A percentile compares a stretch with the other conserved stretches of the same genome.
Evolutionary conservation across 2,329 filamentous ascomycete genomes (phyloP).

Genomic region (Calonectria multiphialidica): DNA sequence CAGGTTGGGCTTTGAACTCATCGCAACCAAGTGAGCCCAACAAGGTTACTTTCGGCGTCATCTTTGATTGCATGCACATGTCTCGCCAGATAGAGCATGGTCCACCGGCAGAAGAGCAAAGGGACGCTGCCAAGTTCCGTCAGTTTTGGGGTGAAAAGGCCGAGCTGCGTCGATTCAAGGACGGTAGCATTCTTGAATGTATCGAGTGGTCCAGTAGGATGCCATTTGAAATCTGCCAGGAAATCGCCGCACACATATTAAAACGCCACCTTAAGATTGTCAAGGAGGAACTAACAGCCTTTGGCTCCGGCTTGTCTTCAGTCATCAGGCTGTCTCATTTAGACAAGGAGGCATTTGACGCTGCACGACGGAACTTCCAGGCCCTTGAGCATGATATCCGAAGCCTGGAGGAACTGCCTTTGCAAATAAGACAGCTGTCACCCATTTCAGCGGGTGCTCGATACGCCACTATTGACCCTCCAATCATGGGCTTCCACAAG

Average conservation of each 20-base stretch:
- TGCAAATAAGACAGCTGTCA: constrained; percentile 86
- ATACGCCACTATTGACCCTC: constrained; percentile 71
- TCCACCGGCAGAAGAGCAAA: constrained; percentile 86
- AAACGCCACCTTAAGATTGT: constrained; percentile 74
- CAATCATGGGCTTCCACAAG: constrained; percentile 57
- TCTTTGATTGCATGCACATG: constrained; percentile 80
- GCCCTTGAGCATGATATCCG: constrained; percentile 83
- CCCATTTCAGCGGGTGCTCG: constrained; percentile 80
- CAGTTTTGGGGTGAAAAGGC: constrained; percentile 96
- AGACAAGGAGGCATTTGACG: constrained; percentile 73
- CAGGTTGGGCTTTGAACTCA: constrained; percentile 46
- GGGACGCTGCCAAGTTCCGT: constrained; percentile 84
- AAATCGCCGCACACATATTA: constrained; percentile 82
- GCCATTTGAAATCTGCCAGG: constrained; percentile 77
- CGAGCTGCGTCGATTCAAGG: constrained; percentile 93
- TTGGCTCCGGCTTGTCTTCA: constrained; percentile 63
- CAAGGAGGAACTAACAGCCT: constrained; percentile 64
- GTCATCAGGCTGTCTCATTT: constrained; percentile 60
- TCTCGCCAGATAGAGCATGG: constrained; percentile 87
- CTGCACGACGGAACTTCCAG: constrained; percentile 77
- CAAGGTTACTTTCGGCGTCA: constrained; percentile 72
- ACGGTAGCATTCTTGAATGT: constrained; percentile 93
- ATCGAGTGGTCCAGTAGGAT: constrained; percentile 82
- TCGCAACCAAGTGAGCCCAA: constrained; percentile 39
- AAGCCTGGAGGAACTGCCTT: constrained; percentile 82